phyloP scores from a whole-genome alignment of 192 early-diverging fungal species.

The Phlyctochytrium planicorne region DNA sequence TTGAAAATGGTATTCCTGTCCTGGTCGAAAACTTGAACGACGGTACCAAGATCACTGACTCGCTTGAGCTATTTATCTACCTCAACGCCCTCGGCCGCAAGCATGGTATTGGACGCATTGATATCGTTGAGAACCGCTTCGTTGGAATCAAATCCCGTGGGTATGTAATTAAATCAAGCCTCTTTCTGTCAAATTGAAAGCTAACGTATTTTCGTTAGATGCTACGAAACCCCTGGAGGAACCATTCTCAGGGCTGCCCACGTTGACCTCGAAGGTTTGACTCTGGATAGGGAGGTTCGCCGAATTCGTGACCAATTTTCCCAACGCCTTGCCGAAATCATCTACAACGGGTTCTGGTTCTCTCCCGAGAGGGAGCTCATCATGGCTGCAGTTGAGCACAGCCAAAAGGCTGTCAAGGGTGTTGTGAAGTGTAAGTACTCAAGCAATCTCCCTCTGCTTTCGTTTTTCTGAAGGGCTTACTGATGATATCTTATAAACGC shows the following conservation, averaged over 20 bases:
- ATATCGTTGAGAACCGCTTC: slow-evolving; percentile 99
- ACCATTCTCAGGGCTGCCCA: slow-evolving; percentile 94
- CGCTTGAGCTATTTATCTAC: slow-evolving; percentile 90
- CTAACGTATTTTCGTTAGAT: slow-evolving; percentile 39
- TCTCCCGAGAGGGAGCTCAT: slow-evolving; percentile 93
- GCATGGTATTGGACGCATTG: slow-evolving; percentile 97
- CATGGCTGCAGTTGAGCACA: slow-evolving; percentile 74
- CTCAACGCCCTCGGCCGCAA: slow-evolving; percentile 92
- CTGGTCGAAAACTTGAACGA: slow-evolving; percentile 85
- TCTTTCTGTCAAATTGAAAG: not conserved
- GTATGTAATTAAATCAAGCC: slow-evolving; percentile 27
- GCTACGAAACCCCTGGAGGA: slow-evolving; percentile 99
- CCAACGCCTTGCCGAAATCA: slow-evolving; percentile 66
- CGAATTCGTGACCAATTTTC: slow-evolving; percentile 72
- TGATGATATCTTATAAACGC: not conserved
- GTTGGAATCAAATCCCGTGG: slow-evolving; percentile 99
- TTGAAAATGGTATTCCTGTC: slow-evolving; percentile 83
- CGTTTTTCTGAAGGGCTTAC: not conserved
- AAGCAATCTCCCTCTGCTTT: not conserved
- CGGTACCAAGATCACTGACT: slow-evolving; percentile 59
- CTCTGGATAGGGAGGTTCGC: slow-evolving; percentile 94
- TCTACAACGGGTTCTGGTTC: slow-evolving; percentile 99
- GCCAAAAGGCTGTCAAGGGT: slow-evolving; percentile 87
- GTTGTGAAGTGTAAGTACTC: slow-evolving; percentile 66
- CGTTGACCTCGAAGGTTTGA: slow-evolving; percentile 93